A percentile compares a stretch with the other conserved stretches of the same genome.
phyloP scores from a whole-genome alignment of 1,284 basidiomycete genomes.

The Inonotus obliquus region DNA sequence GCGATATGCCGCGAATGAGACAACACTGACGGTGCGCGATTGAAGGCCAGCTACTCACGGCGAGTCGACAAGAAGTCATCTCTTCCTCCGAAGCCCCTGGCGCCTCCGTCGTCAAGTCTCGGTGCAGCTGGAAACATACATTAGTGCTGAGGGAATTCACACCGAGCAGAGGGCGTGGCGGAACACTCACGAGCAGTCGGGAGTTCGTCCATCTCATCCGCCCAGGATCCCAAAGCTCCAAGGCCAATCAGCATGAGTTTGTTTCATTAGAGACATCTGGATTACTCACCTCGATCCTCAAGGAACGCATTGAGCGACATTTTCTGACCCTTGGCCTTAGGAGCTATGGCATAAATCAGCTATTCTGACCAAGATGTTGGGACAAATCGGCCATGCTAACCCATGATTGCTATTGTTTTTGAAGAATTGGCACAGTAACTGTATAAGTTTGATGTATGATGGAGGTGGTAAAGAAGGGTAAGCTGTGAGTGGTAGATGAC shows the following conservation, averaged over 20 bases:
- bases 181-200: constrained; percentile 79
- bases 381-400: not conserved
- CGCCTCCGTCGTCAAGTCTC: constrained; percentile 53
- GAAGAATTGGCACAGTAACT: not conserved
- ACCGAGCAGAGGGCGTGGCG: not conserved
- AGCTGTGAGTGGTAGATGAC: not conserved
- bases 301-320: constrained; percentile 89
- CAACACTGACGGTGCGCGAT: constrained; percentile 7
- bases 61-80: constrained; percentile 49
- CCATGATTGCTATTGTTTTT: constrained; percentile 11
- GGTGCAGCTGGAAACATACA: constrained; percentile 46
- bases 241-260: constrained; percentile 19
- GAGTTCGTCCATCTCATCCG: constrained; percentile 91
- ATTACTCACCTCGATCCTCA: constrained; percentile 65
- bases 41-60: constrained; percentile 38
- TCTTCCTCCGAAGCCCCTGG: constrained; percentile 46
- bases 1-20: constrained; percentile 10
- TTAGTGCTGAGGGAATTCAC: constrained; percentile 20
- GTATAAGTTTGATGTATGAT: constrained; percentile 1
- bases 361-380: not conserved
- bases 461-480: not conserved
- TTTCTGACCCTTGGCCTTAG: constrained; percentile 74
- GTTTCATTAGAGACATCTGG: not conserved
- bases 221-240: constrained; percentile 85
- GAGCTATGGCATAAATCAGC: constrained; percentile 52